Percentiles rank a stretch among this genome's conserved stretches.
Evolutionary conservation across 768 basidiomycete genomes (phyloP).

Genomic region (Auricularia sp.): DNA sequence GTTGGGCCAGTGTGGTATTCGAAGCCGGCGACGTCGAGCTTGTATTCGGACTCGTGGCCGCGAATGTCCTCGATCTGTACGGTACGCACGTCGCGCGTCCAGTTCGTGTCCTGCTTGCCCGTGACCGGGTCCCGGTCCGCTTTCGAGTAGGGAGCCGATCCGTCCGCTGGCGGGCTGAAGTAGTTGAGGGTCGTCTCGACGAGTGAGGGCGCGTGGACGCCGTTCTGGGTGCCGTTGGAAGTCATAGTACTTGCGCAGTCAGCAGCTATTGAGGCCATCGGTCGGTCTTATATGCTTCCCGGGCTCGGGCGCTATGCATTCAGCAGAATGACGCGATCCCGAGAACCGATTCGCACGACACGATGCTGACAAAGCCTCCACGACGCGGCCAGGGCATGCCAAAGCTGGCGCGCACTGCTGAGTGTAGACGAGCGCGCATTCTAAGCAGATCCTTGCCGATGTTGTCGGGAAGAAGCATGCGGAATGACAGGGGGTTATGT

Average conservation of each 20-base stretch:
- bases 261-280: not conserved
- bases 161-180: constrained; percentile 28
- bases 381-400: no score
- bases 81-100: constrained; percentile 18
- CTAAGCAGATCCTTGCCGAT: no score
- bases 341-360: not conserved
- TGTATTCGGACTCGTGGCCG: constrained; percentile 35
- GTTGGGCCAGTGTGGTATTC: constrained; percentile 20
- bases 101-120: constrained; percentile 32
- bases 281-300: not conserved
- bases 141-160: constrained; percentile 29
- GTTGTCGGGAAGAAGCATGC: no score
- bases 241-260: not conserved
- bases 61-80: constrained; percentile 44
- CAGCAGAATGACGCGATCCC: not conserved
- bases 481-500: no score
- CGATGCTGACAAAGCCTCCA: not conserved
- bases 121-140: constrained; percentile 27
- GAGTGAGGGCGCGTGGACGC: not conserved
- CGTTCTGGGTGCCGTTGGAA: not conserved
- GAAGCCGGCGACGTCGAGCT: constrained; percentile 45
- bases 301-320: not conserved
- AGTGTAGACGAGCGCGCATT: no score
- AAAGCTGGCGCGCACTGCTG: no score
- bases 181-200: constrained; percentile 20